Evolutionary conservation across 2,329 filamentous ascomycete species (phyloP).

Genomic region (Fusarium tupiense): DNA sequence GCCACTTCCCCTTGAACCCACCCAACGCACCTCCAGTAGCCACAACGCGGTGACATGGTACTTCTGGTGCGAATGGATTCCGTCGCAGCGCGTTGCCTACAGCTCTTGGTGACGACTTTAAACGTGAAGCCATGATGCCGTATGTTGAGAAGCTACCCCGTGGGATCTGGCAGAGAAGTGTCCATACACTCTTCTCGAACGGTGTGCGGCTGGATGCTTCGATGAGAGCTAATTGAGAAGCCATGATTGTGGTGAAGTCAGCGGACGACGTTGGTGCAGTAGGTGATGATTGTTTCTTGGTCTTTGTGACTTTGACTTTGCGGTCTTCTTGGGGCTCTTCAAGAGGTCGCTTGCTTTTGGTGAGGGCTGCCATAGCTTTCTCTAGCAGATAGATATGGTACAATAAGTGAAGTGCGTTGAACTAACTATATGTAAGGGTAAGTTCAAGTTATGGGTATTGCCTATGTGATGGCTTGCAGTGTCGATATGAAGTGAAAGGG

Average conservation of each 20-base stretch:
- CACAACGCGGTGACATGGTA: conserved; percentile 85
- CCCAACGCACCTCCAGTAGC: conserved; percentile 77
- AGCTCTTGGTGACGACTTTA: conserved; percentile 77
- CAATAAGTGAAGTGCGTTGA: background rate
- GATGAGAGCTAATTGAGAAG: conserved; percentile 56
- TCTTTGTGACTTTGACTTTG: conserved; percentile 25
- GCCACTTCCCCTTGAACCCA: conserved; percentile 75
- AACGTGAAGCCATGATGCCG: conserved; percentile 72
- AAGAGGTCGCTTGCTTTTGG: conserved; percentile 36
- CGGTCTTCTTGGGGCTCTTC: conserved; percentile 26
- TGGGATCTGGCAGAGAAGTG: conserved; percentile 80
- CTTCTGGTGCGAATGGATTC: conserved; percentile 84
- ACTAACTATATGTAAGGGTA: background rate
- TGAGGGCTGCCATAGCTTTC: conserved; percentile 19
- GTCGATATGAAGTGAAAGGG: background rate
- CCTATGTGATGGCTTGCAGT: background rate
- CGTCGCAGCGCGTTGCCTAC: conserved; percentile 79
- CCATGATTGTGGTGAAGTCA: conserved; percentile 42
- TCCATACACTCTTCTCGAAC: conserved; percentile 74
- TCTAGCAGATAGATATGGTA: background rate
- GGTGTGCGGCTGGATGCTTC: conserved; percentile 56
- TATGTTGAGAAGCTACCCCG: conserved; percentile 81
- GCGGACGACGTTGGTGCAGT: background rate
- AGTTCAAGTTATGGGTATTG: background rate
- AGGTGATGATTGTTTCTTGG: conserved; percentile 2